Base-by-base conservation (phyloP, 768 basidiomycete genomes). In the Collybiopsis luxurians region DNA sequence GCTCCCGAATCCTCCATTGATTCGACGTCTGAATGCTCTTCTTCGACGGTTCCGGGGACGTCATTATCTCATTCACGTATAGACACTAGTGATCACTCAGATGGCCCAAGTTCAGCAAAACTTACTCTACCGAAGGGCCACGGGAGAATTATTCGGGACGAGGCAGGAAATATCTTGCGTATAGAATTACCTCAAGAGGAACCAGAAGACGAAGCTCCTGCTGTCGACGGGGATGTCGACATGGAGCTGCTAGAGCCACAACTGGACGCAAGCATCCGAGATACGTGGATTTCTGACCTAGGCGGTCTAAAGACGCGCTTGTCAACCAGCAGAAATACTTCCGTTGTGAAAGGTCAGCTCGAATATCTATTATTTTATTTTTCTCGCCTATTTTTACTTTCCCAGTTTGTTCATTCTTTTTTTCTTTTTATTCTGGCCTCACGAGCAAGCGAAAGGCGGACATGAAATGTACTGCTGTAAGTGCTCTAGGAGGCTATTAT, bases 81-180 rank as follows among this genome's bases (percentile, higher is more conserved):
- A 44, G 40, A 17, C 19, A 10, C 36, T 15, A 53, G 34, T 11
- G 23, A n/a, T 4, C 21, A 17, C 42, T 36, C 38, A 27, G 21
- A 44, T 19, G 31, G 6, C 13, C 6, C 13, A 34, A 34, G 13
- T 13, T 34, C 34, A 19, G n/a, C 31, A 23, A 53, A 53, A 17
- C 12, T 38, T 17, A 56, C 67, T 26, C 73, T 84, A 47, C 84
- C 82, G 12, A 82, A 76, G 62, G 89, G 90, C 1, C 87, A 83
- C 66, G 95, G 93, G 28, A 81, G 84, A 66, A 95, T 98, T 62
- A 69, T 93, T 50, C 80, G 93, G 46, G 94, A 95, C 69, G 84
- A 78, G 36, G 74, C 80, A 2, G 95, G 95, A 27, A 87, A 87
- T 60, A 77, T 95, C 38, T 64, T 93, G 21, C 77, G 82, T 46